These are phyloP conservation scores for Mychonastes homosphaera DNA, from an alignment of 139 green algal species.

Conservation along the genomic window DNA sequence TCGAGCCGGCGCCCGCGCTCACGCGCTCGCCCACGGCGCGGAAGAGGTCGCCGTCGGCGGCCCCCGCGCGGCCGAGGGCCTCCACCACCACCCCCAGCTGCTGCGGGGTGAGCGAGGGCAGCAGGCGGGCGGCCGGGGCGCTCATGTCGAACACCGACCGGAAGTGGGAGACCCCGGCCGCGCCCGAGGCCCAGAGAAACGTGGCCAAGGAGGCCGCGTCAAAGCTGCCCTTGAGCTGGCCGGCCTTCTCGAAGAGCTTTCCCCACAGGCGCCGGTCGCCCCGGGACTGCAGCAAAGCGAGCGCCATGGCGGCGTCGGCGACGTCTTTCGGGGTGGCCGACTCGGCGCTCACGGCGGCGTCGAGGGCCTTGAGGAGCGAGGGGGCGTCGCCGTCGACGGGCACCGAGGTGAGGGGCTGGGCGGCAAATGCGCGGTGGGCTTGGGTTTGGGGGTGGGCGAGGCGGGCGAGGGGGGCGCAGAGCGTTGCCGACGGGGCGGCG, in stretches of 20 bases:
- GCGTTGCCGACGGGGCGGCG: too few species aligned
- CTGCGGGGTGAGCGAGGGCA: conserved; percentile 20
- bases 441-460: too few species aligned
- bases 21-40: too few species aligned
- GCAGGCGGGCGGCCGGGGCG: conserved; percentile 21
- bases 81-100: conserved; percentile 36
- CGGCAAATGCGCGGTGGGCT: too few species aligned
- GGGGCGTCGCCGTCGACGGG: conserved; percentile 9
- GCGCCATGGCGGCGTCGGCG: conserved; percentile 34
- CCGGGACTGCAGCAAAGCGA: conserved; percentile 37
- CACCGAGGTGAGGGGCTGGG: background rate
- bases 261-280: conserved; percentile 38
- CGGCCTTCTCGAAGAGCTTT: conserved; percentile 39
- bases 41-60: conserved; percentile 27
- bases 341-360: conserved; percentile 3
- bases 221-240: conserved; percentile 16
- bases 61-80: conserved; percentile 28
- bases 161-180: conserved; percentile 33
- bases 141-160: conserved; percentile 30
- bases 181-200: conserved; percentile 38
- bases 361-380: background rate
- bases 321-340: conserved; percentile 24
- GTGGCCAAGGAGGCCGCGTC: conserved; percentile 29
- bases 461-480: too few species aligned
- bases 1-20: too few species aligned